Percentiles rank a stretch among this genome's conserved stretches.
Evolutionary conservation across 768 basidiomycete genomes (phyloP).

Genomic region (Suillus variegatus): DNA sequence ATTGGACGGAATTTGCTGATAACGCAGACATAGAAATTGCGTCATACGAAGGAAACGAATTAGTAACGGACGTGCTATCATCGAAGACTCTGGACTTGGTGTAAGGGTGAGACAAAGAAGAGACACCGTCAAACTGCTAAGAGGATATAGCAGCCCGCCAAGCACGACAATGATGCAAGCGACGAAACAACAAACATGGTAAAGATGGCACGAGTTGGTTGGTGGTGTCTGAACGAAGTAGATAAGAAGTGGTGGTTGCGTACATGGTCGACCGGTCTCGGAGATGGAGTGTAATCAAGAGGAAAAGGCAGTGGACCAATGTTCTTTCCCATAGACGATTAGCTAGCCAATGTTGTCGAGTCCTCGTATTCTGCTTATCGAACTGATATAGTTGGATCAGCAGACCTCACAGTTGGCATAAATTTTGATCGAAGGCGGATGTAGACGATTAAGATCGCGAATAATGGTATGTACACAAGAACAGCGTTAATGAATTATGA

Average conservation of each 20-base stretch:
- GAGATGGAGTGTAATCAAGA: background rate
- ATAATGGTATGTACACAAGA: slow-evolving; percentile 1
- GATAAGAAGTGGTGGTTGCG: background rate
- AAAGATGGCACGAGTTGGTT: background rate
- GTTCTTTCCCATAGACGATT: background rate
- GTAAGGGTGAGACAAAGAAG: background rate
- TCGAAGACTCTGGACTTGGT: background rate
- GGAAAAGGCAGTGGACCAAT: too few relatives aligned
- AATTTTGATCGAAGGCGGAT: background rate
- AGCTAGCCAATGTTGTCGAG: background rate
- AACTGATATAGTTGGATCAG: background rate
- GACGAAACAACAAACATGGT: background rate
- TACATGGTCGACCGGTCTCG: background rate
- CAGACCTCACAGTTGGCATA: background rate
- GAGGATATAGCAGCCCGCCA: background rate
- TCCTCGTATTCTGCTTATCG: background rate
- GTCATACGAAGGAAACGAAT: background rate
- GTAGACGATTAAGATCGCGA: background rate
- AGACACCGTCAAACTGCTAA: background rate
- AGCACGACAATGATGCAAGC: background rate
- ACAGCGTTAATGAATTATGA: slow-evolving; percentile 44
- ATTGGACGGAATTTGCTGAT: background rate
- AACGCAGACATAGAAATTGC: slow-evolving; percentile 15
- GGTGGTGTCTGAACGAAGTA: background rate
- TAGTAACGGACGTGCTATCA: background rate